Evolutionary conservation across 2,329 filamentous ascomycete species (phyloP).

Genomic region (Pseudocercospora macadamiae): DNA sequence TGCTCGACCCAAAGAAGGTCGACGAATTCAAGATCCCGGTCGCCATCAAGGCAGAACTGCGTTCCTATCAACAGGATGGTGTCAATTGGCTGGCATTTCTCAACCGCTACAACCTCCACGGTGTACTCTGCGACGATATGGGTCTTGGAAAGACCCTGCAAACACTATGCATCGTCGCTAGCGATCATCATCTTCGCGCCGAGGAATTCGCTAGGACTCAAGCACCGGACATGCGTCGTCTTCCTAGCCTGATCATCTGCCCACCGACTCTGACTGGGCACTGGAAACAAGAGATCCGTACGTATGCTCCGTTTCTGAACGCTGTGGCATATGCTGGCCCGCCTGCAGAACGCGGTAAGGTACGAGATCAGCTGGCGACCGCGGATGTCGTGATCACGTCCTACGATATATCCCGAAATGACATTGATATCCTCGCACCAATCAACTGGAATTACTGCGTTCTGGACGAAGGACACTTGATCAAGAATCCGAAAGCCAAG

Average conservation of each 20-base stretch:
- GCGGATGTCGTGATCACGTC: slow-evolving; percentile 96
- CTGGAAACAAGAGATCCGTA: slow-evolving; percentile 97
- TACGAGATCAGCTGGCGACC: slow-evolving; percentile 69
- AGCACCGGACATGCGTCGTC: slow-evolving; percentile 72
- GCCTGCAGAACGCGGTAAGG: slow-evolving; percentile 73
- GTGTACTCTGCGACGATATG: slow-evolving; percentile 99
- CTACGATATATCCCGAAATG: slow-evolving; percentile 96
- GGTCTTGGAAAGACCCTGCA: slow-evolving; percentile 96
- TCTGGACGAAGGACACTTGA: slow-evolving; percentile 94
- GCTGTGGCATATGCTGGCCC: slow-evolving; percentile 91
- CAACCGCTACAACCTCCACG: slow-evolving; percentile 96
- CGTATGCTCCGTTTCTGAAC: slow-evolving; percentile 90
- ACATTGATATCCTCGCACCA: slow-evolving; percentile 79
- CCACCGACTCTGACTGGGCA: slow-evolving; percentile 95
- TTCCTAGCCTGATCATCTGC: slow-evolving; percentile 93
- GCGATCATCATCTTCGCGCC: slow-evolving; percentile 90
- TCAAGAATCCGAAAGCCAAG: slow-evolving; percentile 98
- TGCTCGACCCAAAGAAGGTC: slow-evolving; percentile 95
- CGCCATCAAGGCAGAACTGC: slow-evolving; percentile 92
- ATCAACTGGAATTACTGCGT: slow-evolving; percentile 98
- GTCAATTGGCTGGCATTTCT: slow-evolving; percentile 99
- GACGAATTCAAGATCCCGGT: slow-evolving; percentile 93
- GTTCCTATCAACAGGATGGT: slow-evolving; percentile 97
- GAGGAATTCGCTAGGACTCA: slow-evolving; percentile 86
- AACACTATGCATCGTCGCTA: slow-evolving; percentile 96